phyloP scores from a whole-genome alignment of 208 protist genomes.

The Leishmania aethiopica region DNA sequence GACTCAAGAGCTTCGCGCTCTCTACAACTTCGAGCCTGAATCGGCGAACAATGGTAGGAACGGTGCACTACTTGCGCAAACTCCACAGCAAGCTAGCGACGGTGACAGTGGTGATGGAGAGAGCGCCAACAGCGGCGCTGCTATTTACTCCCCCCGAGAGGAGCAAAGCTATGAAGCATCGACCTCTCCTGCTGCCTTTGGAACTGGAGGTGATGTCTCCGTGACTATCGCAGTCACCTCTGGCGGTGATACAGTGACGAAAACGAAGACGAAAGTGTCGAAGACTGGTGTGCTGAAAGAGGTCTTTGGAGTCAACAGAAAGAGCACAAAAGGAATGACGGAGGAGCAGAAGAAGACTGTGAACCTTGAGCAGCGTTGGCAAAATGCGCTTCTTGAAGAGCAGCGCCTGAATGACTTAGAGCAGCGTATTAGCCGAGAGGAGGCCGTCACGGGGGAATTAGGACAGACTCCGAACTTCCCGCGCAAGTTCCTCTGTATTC shows the following conservation, averaged over 20 bases:
- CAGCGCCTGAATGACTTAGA: constrained; percentile 64
- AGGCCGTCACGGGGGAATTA: constrained; percentile 15
- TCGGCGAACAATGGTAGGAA: constrained; percentile 12
- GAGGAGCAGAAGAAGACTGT: constrained; percentile 45
- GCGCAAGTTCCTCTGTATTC: constrained; percentile 71
- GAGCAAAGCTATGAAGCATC: constrained; percentile 4
- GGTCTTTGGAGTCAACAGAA: constrained; percentile 42
- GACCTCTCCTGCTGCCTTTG: constrained; percentile 36
- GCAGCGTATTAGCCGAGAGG: constrained; percentile 28
- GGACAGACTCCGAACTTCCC: constrained; percentile 67
- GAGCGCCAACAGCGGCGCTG: background rate
- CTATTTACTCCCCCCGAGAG: constrained; percentile 35
- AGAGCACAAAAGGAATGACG: constrained; percentile 47
- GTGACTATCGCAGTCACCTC: background rate
- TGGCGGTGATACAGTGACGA: background rate
- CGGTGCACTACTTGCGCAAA: background rate
- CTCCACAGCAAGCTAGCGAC: background rate
- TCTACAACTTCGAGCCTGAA: constrained; percentile 54
- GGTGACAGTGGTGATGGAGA: constrained; percentile 7
- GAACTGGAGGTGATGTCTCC: background rate
- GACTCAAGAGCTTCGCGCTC: constrained; percentile 30
- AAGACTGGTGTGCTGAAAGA: constrained; percentile 45
- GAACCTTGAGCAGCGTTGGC: constrained; percentile 64
- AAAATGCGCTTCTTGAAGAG: constrained; percentile 64
- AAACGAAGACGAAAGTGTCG: constrained; percentile 14